phyloP scores from a whole-genome alignment of 345 rosid species.

The Murraya paniculata region DNA sequence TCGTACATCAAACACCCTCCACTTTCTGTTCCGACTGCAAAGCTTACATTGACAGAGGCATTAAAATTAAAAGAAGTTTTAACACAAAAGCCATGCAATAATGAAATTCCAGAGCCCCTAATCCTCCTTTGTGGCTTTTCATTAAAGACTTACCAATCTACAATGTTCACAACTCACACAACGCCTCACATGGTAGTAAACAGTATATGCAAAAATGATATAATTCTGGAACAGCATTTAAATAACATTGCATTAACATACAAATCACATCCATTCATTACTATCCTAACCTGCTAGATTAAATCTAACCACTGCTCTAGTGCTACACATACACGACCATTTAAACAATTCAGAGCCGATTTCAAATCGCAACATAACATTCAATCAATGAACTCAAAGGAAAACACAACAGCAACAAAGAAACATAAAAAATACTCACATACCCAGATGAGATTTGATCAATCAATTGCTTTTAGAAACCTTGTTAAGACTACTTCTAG shows the following conservation, averaged over 20 bases:
- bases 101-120: not conserved
- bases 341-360: not conserved
- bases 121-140: not conserved
- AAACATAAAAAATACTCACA: not conserved
- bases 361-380: not conserved
- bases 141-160: not conserved
- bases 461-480: constrained; percentile 51
- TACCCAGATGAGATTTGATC: constrained; percentile 25
- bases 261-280: not conserved
- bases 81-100: not conserved
- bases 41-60: not conserved
- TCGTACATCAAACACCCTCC: not conserved
- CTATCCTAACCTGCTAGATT: not conserved
- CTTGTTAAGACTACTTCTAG: constrained; percentile 38
- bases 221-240: not conserved
- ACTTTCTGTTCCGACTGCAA: not conserved
- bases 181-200: too few relatives aligned
- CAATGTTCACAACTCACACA: not conserved
- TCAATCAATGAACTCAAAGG: not conserved
- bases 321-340: not conserved
- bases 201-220: not conserved
- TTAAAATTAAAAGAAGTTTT: not conserved
- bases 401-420: not conserved
- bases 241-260: not conserved
- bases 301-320: not conserved